These are phyloP conservation scores for Cryptococcus neoformans DNA, from an alignment of 1,284 basidiomycete genomes.

Conservation along the genomic window DNA sequence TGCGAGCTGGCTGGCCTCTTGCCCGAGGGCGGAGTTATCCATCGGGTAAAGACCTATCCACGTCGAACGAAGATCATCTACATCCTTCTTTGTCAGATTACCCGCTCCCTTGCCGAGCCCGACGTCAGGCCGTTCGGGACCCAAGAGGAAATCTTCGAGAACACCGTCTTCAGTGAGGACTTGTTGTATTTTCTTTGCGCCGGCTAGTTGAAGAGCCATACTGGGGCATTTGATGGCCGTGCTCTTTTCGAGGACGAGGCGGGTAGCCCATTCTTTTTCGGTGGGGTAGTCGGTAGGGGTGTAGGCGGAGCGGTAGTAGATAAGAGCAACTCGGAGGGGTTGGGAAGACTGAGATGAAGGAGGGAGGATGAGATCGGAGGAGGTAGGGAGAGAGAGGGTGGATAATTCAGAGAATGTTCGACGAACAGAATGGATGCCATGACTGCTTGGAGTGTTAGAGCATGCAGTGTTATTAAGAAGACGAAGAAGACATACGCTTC, in stretches of 20 bases:
- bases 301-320: conserved; percentile 89
- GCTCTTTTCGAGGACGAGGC: conserved; percentile 72
- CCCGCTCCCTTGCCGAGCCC: conserved; percentile 49
- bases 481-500: conserved; percentile 56
- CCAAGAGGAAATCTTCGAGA: conserved; percentile 66
- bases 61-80: conserved; percentile 59
- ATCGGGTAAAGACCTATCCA: conserved; percentile 76
- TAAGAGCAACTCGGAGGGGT: conserved; percentile 64
- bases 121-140: conserved; percentile 40
- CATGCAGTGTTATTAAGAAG: neutral
- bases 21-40: conserved; percentile 50
- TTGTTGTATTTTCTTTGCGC: conserved; percentile 95
- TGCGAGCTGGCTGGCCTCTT: conserved; percentile 58
- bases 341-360: conserved; percentile 36
- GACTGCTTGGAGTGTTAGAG: conserved; percentile 49
- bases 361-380: conserved; percentile 53
- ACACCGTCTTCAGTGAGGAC: conserved; percentile 71
- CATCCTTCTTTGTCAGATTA: conserved; percentile 45
- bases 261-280: conserved; percentile 62
- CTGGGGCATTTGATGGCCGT: conserved; percentile 90
- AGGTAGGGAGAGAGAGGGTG: conserved; percentile 54
- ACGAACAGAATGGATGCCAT: conserved; percentile 68
- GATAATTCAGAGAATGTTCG: conserved; percentile 70
- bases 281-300: conserved; percentile 76
- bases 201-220: conserved; percentile 87